Evolutionary conservation across 208 protist species (phyloP).

Genomic region (Jaenimonas drosophilae): DNA sequence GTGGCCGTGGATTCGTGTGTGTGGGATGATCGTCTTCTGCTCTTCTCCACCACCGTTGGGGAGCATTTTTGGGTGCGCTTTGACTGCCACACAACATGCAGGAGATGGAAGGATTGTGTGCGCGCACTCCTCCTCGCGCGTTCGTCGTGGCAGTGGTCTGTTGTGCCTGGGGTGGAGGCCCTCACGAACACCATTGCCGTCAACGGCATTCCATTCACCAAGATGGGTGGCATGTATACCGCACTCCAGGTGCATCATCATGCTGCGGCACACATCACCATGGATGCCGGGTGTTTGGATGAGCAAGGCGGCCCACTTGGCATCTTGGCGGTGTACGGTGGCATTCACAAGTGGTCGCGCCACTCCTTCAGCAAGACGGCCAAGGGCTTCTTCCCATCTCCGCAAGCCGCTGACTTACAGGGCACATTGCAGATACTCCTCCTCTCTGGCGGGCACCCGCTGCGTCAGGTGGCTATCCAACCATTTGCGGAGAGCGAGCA

Average conservation of each 20-base stretch:
- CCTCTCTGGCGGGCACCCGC: conserved; percentile 30
- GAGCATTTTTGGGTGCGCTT: conserved; percentile 71
- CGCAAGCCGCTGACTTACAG: conserved; percentile 7
- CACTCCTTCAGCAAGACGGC: conserved; percentile 18
- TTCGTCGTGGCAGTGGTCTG: conserved; percentile 48
- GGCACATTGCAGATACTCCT: conserved; percentile 15
- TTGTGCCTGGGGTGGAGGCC: no score
- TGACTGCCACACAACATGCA: conserved; percentile 19
- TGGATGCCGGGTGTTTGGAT: conserved; percentile 7
- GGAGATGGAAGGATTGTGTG: conserved; percentile 30
- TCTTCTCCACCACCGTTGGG: conserved; percentile 39
- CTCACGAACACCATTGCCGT: no score
- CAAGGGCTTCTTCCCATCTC: conserved; percentile 23
- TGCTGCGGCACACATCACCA: no score
- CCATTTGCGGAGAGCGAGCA: conserved; percentile 39
- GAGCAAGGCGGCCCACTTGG: conserved; percentile 7
- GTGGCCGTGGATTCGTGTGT: conserved; percentile 42
- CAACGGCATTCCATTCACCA: no score
- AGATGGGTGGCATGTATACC: conserved; percentile 16
- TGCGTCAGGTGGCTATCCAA: conserved; percentile 13
- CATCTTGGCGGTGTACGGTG: conserved; percentile 38
- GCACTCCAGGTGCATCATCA: conserved; percentile 52
- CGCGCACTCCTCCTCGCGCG: conserved; percentile 14
- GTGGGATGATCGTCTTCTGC: conserved; percentile 28
- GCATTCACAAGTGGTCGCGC: conserved; percentile 15